Conservation (phyloP, 2,329 filamentous ascomycete genomes). For the Aspergillus ochraceoroseus region DNA sequence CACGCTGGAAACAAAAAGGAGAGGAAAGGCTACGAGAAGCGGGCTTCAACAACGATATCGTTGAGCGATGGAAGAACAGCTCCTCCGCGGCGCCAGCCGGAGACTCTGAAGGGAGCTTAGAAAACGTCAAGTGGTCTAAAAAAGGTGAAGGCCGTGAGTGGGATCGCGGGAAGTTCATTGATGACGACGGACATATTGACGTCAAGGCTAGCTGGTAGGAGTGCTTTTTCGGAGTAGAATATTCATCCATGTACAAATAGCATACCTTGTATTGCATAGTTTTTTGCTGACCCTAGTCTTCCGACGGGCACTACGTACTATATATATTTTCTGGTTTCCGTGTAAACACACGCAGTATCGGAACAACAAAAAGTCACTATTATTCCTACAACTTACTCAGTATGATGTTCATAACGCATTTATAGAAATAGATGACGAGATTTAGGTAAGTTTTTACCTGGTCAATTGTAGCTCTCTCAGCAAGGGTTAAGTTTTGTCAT, state of each 20-base stretch:
- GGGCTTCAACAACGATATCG: constrained; percentile 71
- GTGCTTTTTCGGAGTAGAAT: constrained; percentile 4
- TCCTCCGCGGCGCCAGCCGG: constrained; percentile 48
- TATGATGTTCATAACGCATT: too few relatives aligned
- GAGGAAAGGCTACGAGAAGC: constrained; percentile 70
- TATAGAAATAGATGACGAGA: too few relatives aligned
- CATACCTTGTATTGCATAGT: too few relatives aligned
- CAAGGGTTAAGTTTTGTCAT: neutral
- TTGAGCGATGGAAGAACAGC: constrained; percentile 65
- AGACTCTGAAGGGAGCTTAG: constrained; percentile 54
- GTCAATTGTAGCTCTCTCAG: too few relatives aligned
- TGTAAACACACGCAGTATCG: too few relatives aligned
- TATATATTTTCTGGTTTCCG: too few relatives aligned
- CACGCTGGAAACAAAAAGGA: constrained; percentile 69
- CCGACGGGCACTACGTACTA: too few relatives aligned
- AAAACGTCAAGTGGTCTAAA: constrained; percentile 68
- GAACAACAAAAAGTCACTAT: too few relatives aligned
- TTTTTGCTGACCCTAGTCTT: too few relatives aligned
- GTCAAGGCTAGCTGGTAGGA: constrained; percentile 48
- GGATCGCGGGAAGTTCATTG: constrained; percentile 60
- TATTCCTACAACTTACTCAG: too few relatives aligned
- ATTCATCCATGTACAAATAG: too few relatives aligned
- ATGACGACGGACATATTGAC: constrained; percentile 52
- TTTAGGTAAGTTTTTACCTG: too few relatives aligned
- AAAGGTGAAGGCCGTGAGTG: constrained; percentile 63